Evolutionary conservation across 75 land plant species (phyloP).

Genomic region (Selaginella moellendorffii): DNA sequence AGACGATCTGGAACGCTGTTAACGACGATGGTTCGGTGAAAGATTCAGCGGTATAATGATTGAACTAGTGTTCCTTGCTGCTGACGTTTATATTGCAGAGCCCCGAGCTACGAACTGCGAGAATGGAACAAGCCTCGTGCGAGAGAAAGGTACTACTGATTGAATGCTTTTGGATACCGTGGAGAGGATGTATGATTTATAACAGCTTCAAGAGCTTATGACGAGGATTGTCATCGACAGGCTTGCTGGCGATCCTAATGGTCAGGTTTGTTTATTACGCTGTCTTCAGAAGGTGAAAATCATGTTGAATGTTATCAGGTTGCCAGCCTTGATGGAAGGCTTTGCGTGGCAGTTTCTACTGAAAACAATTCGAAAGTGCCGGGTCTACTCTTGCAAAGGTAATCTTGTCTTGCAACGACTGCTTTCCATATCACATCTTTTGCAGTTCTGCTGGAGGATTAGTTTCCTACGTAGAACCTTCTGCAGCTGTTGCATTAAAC

Average conservation of each 20-base stretch:
- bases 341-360: slow-evolving; percentile 21
- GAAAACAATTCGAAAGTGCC: slow-evolving; percentile 12
- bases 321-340: slow-evolving; percentile 23
- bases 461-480: slow-evolving; percentile 56
- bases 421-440: neutral
- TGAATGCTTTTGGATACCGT: too few species aligned
- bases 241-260: slow-evolving; percentile 7
- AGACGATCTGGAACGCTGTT: slow-evolving; percentile 19
- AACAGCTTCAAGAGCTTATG: slow-evolving; percentile 27
- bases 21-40: slow-evolving; percentile 26
- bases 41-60: slow-evolving; percentile 17
- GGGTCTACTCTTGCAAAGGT: slow-evolving; percentile 27
- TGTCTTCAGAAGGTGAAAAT: neutral
- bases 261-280: slow-evolving; percentile 13
- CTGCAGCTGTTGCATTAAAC: slow-evolving; percentile 69
- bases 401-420: neutral
- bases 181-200: neutral
- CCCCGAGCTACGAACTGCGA: slow-evolving; percentile 18
- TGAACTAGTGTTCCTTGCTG: neutral
- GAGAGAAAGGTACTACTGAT: slow-evolving; percentile 20
- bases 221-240: slow-evolving; percentile 16
- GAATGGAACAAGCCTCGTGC: slow-evolving; percentile 14
- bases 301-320: slow-evolving; percentile 1
- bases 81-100: slow-evolving; percentile 15
- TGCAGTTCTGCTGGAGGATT: slow-evolving; percentile 43